phyloP scores from a whole-genome alignment of 768 basidiomycete species.

The Boletus rex-veris region DNA sequence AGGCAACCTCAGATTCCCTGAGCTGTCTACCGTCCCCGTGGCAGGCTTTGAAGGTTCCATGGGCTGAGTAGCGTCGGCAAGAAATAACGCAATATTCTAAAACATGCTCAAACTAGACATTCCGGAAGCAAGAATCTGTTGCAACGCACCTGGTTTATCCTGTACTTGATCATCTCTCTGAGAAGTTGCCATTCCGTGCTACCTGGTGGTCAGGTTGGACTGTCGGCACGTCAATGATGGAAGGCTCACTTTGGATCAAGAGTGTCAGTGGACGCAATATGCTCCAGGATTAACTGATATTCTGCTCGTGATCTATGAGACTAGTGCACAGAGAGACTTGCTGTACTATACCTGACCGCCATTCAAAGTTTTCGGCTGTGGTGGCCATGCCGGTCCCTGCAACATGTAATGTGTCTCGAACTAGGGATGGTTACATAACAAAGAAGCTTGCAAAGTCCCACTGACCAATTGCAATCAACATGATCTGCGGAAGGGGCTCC shows the following conservation, averaged over 20 bases:
- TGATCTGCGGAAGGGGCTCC: no score
- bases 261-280: slow-evolving; percentile 61
- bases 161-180: slow-evolving; percentile 69
- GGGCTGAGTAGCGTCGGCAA: slow-evolving; percentile 36
- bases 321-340: not conserved
- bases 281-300: slow-evolving; percentile 54
- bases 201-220: slow-evolving; percentile 15
- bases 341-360: slow-evolving; percentile 46
- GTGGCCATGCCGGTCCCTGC: slow-evolving; percentile 15
- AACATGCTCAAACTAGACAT: not conserved
- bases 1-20: slow-evolving; percentile 65
- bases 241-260: slow-evolving; percentile 48
- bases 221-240: not conserved
- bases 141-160: slow-evolving; percentile 55
- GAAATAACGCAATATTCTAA: slow-evolving; percentile 52
- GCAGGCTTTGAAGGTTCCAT: slow-evolving; percentile 43
- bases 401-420: no score
- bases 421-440: no score
- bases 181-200: slow-evolving; percentile 70
- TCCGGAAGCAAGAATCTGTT: not conserved
- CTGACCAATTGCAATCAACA: no score
- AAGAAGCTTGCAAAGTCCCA: no score
- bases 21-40: slow-evolving; percentile 25
- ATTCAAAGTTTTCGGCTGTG: slow-evolving; percentile 37
- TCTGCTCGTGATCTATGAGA: slow-evolving; percentile 37